Conservation (phyloP, 2,329 filamentous ascomycete species). For the Alternaria metachromatica region DNA sequence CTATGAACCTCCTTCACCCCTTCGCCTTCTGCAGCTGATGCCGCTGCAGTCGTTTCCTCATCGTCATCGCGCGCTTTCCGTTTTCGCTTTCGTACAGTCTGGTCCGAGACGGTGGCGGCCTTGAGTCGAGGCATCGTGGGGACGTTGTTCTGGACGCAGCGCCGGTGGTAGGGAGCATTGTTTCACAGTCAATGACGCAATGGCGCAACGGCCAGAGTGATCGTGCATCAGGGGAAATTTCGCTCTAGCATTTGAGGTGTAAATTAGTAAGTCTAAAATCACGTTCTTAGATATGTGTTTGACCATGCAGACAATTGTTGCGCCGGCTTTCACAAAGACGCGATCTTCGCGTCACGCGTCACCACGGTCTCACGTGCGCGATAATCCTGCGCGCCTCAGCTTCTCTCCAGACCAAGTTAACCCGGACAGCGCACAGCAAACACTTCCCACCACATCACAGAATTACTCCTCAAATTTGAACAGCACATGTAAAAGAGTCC, state of each 20-base stretch:
- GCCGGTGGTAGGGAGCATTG: background rate
- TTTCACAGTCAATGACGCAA: constrained; percentile 36
- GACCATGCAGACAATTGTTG: background rate
- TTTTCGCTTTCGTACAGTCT: constrained; percentile 56
- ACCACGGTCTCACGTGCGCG: constrained; percentile 19
- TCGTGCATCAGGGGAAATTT: background rate
- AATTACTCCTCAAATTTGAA: too few relatives aligned
- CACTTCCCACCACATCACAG: too few relatives aligned
- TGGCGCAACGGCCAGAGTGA: constrained; percentile 2
- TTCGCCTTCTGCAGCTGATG: constrained; percentile 15
- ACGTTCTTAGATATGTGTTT: background rate
- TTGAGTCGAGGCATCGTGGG: constrained; percentile 41
- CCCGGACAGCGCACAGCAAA: too few relatives aligned
- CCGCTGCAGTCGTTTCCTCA: constrained; percentile 23
- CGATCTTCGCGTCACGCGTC: constrained; percentile 12
- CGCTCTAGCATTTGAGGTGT: too few relatives aligned
- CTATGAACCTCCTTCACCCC: constrained; percentile 6
- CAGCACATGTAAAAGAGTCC: too few relatives aligned
- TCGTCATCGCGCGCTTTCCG: constrained; percentile 36
- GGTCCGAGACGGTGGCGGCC: constrained; percentile 54
- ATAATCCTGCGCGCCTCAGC: background rate
- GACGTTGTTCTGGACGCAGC: constrained; percentile 8
- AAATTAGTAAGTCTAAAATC: too few relatives aligned
- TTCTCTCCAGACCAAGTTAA: too few relatives aligned
- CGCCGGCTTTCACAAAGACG: background rate